Conservation (phyloP, 495 filamentous ascomycete species). For the Amorphotheca resinae region DNA sequence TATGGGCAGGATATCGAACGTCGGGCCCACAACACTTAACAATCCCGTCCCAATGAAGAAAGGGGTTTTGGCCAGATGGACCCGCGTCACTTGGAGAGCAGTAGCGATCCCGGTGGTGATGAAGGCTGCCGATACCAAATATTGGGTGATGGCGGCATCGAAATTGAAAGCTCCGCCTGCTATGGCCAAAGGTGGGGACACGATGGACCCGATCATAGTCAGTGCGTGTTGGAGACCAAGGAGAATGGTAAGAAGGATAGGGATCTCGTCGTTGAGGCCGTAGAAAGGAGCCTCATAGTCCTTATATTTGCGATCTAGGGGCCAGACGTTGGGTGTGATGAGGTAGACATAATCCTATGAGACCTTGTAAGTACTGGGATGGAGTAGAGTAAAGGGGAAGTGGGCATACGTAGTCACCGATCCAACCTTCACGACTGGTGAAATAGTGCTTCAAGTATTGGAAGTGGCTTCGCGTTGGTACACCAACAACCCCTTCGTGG, state of each 20-base stretch:
- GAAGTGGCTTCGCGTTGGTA: conserved; percentile 10
- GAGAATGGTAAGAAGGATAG: conserved; percentile 26
- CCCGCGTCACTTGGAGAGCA: conserved; percentile 27
- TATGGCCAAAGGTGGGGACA: conserved; percentile 28
- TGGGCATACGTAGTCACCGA: conserved; percentile 28
- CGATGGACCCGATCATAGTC: conserved; percentile 23
- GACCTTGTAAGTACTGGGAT: neutral
- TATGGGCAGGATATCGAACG: conserved; percentile 28
- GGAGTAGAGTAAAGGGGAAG: neutral
- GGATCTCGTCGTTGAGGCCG: conserved; percentile 25
- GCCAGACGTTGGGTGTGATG: conserved; percentile 32
- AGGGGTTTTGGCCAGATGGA: conserved; percentile 26
- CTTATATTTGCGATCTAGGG: conserved; percentile 25
- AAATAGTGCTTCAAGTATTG: conserved; percentile 26
- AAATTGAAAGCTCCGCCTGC: conserved; percentile 28
- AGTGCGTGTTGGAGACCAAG: conserved; percentile 29
- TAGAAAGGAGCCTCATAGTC: conserved; percentile 29
- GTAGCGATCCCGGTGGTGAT: conserved; percentile 29
- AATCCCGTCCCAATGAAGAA: conserved; percentile 29
- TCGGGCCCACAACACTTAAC: conserved; percentile 28
- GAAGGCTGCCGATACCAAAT: conserved; percentile 27
- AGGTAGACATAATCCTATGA: conserved; percentile 28
- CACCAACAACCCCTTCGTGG: neutral
- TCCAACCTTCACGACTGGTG: conserved; percentile 24
- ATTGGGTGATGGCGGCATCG: conserved; percentile 21